phyloP scores from a whole-genome alignment of 352 stramenopile species.

The Blastocystis sp. region DNA sequence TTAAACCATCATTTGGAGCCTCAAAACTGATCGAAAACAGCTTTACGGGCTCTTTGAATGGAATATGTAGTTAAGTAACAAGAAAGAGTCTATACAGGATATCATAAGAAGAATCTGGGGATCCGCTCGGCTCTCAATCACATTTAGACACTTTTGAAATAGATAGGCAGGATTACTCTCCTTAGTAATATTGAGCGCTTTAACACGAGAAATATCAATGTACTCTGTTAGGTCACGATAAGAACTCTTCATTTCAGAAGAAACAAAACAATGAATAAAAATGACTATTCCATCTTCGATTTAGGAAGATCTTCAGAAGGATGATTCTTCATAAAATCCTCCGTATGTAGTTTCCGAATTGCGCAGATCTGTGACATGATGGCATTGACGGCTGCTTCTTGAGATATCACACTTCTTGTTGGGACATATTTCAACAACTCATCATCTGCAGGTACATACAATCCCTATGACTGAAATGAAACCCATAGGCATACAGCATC shows the following conservation, averaged over 20 bases:
- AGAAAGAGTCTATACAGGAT: neutral
- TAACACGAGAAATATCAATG: conserved; percentile 34
- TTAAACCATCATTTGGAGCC: conserved; percentile 43
- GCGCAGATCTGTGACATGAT: conserved; percentile 52
- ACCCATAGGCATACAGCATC: conserved; percentile 1
- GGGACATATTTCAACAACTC: conserved; percentile 52
- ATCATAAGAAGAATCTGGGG: conserved; percentile 51
- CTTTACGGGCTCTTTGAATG: conserved; percentile 45
- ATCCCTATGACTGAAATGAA: neutral
- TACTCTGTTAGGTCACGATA: conserved; percentile 31
- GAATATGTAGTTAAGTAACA: conserved; percentile 41
- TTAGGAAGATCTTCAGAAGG: conserved; percentile 13
- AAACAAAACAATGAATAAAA: conserved; percentile 15
- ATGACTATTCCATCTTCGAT: neutral
- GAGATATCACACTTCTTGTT: conserved; percentile 37
- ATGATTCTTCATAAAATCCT: conserved; percentile 50
- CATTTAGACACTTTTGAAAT: conserved; percentile 43
- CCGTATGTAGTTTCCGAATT: neutral
- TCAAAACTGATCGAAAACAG: conserved; percentile 56
- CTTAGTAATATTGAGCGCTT: conserved; percentile 31
- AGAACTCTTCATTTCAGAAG: neutral
- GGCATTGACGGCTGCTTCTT: conserved; percentile 51
- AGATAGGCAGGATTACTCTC: conserved; percentile 48
- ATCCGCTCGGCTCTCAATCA: conserved; percentile 37
- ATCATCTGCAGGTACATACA: conserved; percentile 13